Conservation (phyloP, 257 asterid species). For the Henckelia pumila region DNA sequence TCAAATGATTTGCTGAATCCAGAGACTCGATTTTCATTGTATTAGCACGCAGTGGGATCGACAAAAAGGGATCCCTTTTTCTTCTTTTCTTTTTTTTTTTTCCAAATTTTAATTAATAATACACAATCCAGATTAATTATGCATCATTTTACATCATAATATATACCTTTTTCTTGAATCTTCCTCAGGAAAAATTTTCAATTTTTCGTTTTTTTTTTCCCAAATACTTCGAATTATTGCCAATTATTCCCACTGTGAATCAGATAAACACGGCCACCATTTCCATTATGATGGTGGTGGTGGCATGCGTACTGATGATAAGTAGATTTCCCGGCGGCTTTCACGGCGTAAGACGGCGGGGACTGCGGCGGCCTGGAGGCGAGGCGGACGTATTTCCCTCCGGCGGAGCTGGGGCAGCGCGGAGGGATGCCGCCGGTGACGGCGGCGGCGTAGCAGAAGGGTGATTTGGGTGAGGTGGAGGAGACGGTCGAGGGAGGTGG, state of each 20-base stretch:
- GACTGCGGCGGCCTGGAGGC: constrained; percentile 39
- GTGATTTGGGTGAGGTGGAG: constrained; percentile 42
- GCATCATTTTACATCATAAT: constrained; percentile 27
- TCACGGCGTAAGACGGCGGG: constrained; percentile 31
- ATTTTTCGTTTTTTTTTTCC: neutral
- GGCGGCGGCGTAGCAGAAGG: constrained; percentile 3
- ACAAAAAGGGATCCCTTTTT: constrained; percentile 36
- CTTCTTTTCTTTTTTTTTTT: too few species aligned
- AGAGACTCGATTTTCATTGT: constrained; percentile 11
- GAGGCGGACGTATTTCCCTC: constrained; percentile 27
- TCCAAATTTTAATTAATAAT: constrained; percentile 14
- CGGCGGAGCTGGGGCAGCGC: constrained; percentile 23
- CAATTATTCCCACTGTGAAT: constrained; percentile 50
- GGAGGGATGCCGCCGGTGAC: constrained; percentile 25
- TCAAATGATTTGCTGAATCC: too few species aligned
- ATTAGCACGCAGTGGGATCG: constrained; percentile 24
- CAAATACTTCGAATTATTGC: neutral
- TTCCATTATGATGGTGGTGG: constrained; percentile 28
- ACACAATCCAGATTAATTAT: neutral
- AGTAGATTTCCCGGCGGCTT: constrained; percentile 38
- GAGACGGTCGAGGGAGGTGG: constrained; percentile 50
- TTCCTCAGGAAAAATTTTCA: neutral
- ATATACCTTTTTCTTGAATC: constrained; percentile 7
- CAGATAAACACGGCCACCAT: constrained; percentile 40
- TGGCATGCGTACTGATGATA: constrained; percentile 24